These are phyloP conservation scores for Elongisporangium undulatum DNA, from an alignment of 352 stramenopile genomes.

Conservation along the genomic window DNA sequence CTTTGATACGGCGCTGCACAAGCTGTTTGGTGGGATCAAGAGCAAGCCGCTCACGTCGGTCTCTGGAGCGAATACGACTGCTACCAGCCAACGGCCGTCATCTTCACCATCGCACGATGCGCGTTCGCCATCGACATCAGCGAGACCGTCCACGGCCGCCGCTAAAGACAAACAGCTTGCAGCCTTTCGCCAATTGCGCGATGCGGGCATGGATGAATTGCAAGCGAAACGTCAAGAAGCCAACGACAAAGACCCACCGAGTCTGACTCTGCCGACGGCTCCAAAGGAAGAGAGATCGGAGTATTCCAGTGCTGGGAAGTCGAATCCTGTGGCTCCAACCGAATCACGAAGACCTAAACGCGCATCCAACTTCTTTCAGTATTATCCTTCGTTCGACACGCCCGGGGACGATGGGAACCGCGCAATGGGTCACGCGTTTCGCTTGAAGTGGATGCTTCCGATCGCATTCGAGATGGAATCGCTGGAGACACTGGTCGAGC, in stretches of 20 bases:
- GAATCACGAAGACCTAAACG: neutral
- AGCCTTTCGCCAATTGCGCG: conserved; percentile 21
- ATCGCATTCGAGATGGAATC: conserved; percentile 37
- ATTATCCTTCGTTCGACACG: conserved; percentile 27
- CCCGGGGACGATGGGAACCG: neutral
- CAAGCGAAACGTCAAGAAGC: conserved; percentile 3
- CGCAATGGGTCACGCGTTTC: conserved; percentile 9
- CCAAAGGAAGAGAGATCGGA: neutral
- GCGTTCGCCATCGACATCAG: conserved; percentile 7
- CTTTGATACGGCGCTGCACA: conserved; percentile 36
- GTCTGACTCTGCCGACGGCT: neutral
- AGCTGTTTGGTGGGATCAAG: conserved; percentile 35
- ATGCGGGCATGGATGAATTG: conserved; percentile 5
- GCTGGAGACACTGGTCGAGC: conserved; percentile 14
- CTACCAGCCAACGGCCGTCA: conserved; percentile 18
- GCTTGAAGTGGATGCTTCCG: conserved; percentile 30
- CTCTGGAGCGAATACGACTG: conserved; percentile 3
- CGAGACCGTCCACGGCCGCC: conserved; percentile 20
- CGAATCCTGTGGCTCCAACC: neutral
- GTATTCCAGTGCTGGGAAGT: neutral
- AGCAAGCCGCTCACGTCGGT: conserved; percentile 6
- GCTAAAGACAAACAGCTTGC: conserved; percentile 22
- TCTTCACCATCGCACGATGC: conserved; percentile 30
- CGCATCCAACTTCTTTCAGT: conserved; percentile 15
- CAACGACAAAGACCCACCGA: conserved; percentile 2